A percentile compares a stretch with the other conserved stretches of the same genome.
These are phyloP conservation scores for Annona squamosa DNA, from an alignment of 164 flowering plant genomes.

Conservation along the genomic window DNA sequence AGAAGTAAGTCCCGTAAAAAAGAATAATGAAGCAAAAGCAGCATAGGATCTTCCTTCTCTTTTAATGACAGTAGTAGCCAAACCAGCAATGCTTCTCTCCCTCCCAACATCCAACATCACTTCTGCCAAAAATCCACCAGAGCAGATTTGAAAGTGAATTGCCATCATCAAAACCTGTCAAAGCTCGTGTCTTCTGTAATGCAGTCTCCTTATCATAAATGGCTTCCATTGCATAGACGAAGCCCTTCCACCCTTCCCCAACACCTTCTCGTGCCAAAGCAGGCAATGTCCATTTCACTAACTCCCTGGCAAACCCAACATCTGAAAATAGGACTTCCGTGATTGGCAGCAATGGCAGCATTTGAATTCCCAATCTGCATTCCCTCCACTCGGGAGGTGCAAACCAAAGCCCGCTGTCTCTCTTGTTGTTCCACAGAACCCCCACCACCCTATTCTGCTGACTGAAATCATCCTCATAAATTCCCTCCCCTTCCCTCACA, in stretches of 20 bases:
- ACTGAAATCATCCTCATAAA: conserved; percentile 57
- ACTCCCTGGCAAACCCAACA: conserved; percentile 37
- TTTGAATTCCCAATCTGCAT: conserved; percentile 77
- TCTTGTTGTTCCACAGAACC: conserved; percentile 80
- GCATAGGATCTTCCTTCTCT: background rate
- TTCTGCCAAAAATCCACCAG: conserved; percentile 84
- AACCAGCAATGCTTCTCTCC: conserved; percentile 43
- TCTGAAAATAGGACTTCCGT: conserved; percentile 67
- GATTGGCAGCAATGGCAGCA: conserved; percentile 71
- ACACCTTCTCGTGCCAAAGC: conserved; percentile 65
- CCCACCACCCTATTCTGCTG: conserved; percentile 68
- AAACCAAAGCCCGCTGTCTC: conserved; percentile 88
- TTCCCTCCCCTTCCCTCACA: conserved; percentile 40
- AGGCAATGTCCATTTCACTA: conserved; percentile 72
- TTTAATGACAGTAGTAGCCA: conserved; percentile 44
- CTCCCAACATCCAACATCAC: conserved; percentile 13
- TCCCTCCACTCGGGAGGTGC: conserved; percentile 85
- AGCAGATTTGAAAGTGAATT: conserved; percentile 69
- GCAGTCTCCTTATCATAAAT: conserved; percentile 56
- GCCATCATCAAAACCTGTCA: conserved; percentile 76
- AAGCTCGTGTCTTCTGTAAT: conserved; percentile 41
- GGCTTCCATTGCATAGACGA: conserved; percentile 73
- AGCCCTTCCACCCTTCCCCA: conserved; percentile 92
- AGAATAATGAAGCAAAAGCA: background rate
- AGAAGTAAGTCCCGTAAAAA: background rate